Percentiles rank a stretch among this genome's conserved stretches.
These are phyloP conservation scores for Paramecium sonneborni DNA, from an alignment of 73 alveolate species.

Conservation along the genomic window DNA sequence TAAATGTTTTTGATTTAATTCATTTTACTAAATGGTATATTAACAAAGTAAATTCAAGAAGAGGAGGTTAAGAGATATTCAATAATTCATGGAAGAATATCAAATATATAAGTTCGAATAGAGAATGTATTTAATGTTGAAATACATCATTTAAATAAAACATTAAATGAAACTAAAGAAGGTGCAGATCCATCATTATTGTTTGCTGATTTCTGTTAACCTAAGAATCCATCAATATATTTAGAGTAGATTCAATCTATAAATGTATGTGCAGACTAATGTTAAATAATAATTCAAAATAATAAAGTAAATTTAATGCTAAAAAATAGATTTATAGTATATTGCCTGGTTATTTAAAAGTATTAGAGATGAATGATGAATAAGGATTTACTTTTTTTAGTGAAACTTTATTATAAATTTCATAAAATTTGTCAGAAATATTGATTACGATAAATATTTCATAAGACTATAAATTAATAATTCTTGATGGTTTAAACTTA, in stretches of 20 bases:
- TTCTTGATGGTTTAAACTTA: background rate
- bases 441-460: background rate
- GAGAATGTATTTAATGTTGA: background rate
- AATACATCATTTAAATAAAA: background rate
- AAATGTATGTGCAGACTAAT: background rate
- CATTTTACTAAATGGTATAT: background rate
- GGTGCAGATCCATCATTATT: background rate
- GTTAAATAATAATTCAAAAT: background rate
- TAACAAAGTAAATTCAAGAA: background rate
- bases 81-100: constrained; percentile 18
- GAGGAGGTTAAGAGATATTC: background rate
- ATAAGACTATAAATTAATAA: background rate
- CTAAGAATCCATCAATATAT: background rate
- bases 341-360: constrained; percentile 3
- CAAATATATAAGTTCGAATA: background rate
- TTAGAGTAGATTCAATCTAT: background rate
- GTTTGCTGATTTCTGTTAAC: constrained; percentile 41
- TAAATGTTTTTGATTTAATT: background rate
- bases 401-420: background rate
- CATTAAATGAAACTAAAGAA: background rate
- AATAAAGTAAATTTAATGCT: background rate
- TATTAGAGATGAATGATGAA: background rate
- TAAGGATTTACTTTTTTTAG: background rate
- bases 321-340: background rate
- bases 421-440: background rate